These are phyloP conservation scores for Fagus sylvatica DNA, from an alignment of 306 rosid species.

Conservation along the genomic window DNA sequence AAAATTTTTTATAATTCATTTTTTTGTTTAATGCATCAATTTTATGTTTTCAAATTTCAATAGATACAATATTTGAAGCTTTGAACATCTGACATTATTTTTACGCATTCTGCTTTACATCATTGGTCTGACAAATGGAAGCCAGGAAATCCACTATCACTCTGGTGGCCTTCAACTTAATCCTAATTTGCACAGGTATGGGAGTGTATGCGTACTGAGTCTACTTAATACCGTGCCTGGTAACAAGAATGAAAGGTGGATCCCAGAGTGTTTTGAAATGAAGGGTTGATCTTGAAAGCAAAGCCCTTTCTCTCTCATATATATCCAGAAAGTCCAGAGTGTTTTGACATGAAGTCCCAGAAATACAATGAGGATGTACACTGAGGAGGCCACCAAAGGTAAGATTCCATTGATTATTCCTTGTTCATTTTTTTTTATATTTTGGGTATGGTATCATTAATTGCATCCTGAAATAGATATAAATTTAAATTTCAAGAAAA, in stretches of 20 bases:
- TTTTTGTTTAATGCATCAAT: background rate
- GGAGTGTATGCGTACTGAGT: conserved; percentile 86
- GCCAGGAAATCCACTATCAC: conserved; percentile 72
- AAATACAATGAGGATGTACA: conserved; percentile 59
- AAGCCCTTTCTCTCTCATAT: conserved; percentile 50
- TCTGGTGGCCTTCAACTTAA: conserved; percentile 85
- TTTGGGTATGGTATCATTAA: conserved; percentile 3
- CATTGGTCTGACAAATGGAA: conserved; percentile 24
- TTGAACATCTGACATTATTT: background rate
- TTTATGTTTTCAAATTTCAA: background rate
- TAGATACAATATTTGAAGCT: conserved; percentile 66
- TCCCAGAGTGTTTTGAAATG: conserved; percentile 66
- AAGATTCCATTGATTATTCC: conserved; percentile 30
- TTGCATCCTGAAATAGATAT: background rate
- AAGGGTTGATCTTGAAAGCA: conserved; percentile 78
- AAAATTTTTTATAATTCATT: conserved; percentile 13
- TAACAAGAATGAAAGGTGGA: conserved; percentile 70
- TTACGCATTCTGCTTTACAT: conserved; percentile 11
- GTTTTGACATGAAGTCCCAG: conserved; percentile 53
- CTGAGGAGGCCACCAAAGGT: conserved; percentile 87
- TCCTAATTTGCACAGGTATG: conserved; percentile 78
- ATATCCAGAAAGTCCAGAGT: conserved; percentile 22
- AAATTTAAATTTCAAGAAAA: background rate
- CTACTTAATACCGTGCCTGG: conserved; percentile 91
- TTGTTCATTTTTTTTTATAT: conserved; percentile 12